Percentiles rank a stretch among this genome's conserved stretches.
These are phyloP conservation scores for Bigelowiella natans DNA, from an alignment of 78 protist species.

Conservation along the genomic window DNA sequence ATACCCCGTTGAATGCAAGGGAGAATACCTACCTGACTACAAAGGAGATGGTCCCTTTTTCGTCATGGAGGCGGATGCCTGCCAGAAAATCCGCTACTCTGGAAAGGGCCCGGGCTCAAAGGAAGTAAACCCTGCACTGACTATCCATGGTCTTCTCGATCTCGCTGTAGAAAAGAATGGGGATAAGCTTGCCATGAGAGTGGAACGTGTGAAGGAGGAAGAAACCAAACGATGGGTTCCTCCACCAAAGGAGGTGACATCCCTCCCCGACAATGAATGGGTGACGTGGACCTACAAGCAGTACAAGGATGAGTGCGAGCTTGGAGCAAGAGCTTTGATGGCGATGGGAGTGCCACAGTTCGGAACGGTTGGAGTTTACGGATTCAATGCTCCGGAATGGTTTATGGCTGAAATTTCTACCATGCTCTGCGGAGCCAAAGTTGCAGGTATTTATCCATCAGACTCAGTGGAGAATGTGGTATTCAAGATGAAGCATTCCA, in stretches of 20 bases:
- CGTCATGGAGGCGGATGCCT: background rate
- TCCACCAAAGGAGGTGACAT: background rate
- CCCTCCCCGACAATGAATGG: background rate
- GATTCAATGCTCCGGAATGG: constrained; percentile 1
- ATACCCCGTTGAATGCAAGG: background rate
- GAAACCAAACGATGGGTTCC: background rate
- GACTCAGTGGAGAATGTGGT: background rate
- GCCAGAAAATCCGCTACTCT: background rate
- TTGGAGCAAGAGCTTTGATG: background rate
- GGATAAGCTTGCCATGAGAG: background rate
- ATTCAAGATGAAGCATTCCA: background rate
- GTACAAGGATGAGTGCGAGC: background rate
- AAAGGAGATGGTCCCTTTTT: background rate
- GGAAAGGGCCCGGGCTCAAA: background rate
- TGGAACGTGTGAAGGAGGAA: background rate
- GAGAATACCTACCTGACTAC: background rate
- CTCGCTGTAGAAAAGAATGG: background rate
- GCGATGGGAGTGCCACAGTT: background rate
- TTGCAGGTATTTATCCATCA: background rate
- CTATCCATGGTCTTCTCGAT: background rate
- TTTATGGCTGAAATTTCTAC: background rate
- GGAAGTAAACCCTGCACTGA: background rate
- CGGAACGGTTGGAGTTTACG: background rate
- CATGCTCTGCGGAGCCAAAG: background rate
- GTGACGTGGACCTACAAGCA: background rate